Evolutionary conservation across 352 stramenopile genomes (phyloP), one percentile per base, ranked within the genome.

Genomic region (Phytopythium ostracodes): DNA sequence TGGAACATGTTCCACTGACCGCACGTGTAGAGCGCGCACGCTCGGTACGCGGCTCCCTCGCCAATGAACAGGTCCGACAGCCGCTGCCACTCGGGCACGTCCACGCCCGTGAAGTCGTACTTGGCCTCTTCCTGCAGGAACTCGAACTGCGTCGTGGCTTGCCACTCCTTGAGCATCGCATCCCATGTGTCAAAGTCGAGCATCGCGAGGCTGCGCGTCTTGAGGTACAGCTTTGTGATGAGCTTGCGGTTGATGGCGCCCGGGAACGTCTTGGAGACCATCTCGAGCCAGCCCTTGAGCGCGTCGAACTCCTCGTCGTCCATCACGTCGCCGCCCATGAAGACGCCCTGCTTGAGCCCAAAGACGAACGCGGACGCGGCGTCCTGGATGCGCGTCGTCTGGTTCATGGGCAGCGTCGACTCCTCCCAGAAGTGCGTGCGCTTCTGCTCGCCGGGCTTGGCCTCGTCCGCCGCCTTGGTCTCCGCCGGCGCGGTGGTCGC

Each of bases 1-100:
- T 94, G 84, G 68, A 94, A 94, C 79, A 94, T 89, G 49, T 77
- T 94, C 84, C 84, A 94, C 68, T 94, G 84, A 1, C 84, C 84
- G 54, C 84, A 94, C 46, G 84, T 94, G 66, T 94, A 94, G 27
- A 88, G 62, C 25, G 83, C 84, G 40, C 84, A 94, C 2, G 84
- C 79, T 25, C 73, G 73, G 63, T 94, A 94, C 1, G 76, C 71
- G 18, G 76, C 74, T 25, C 84, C 84, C 47, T 88, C 63, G 29
- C 84, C 84, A 7, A 79, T 8, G 58, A 94, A 94, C 59, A 92
- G 60, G 50, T 87, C 70, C 40, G 76, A 72, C 27, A 89, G 43
- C 8, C 75, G 70, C 66, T 91, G 81, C 84, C 84, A 94, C 36
- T 91, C 80, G 4, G 80, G 75, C 43, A 91, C 73, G 0, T 38